Evolutionary conservation across 306 rosid genomes (phyloP).

Genomic region (Alnus rubra): DNA sequence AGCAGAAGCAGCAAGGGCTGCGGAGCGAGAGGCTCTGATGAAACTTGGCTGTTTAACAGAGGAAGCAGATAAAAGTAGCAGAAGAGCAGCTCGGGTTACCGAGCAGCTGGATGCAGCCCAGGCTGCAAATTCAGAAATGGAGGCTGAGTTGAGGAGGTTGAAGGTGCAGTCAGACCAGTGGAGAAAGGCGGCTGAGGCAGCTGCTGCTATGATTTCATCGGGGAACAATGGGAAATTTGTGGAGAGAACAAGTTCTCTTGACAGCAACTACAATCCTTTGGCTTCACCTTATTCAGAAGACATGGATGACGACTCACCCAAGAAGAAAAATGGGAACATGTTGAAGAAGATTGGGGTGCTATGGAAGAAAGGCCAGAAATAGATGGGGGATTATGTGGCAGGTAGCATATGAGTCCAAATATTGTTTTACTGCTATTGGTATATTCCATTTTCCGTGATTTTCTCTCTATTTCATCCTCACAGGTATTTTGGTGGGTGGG

Average conservation of each 20-base stretch:
- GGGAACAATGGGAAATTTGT: constrained; percentile 71
- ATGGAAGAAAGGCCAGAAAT: constrained; percentile 85
- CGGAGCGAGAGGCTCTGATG: constrained; percentile 66
- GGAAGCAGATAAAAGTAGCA: constrained; percentile 68
- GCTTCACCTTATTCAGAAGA: constrained; percentile 75
- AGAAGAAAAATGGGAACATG: constrained; percentile 85
- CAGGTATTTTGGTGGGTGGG: constrained; percentile 19
- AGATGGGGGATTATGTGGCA: constrained; percentile 14
- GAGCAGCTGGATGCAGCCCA: constrained; percentile 86
- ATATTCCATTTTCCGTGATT: background rate
- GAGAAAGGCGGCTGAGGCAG: constrained; percentile 98
- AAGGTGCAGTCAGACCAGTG: constrained; percentile 95
- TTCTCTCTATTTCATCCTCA: background rate
- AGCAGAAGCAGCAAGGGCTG: constrained; percentile 58
- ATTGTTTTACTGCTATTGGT: background rate
- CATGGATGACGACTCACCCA: constrained; percentile 76
- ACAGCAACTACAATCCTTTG: constrained; percentile 60
- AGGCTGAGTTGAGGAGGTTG: constrained; percentile 82
- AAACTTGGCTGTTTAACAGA: constrained; percentile 54
- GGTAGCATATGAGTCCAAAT: constrained; percentile 8
- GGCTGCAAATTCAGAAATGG: constrained; percentile 67
- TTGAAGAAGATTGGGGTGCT: constrained; percentile 92
- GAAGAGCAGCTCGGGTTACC: constrained; percentile 55
- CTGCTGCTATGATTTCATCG: constrained; percentile 67
- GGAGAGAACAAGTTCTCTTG: constrained; percentile 56